phyloP scores from a whole-genome alignment of 2,329 filamentous ascomycete genomes.

The Paecilomyces variotii region DNA sequence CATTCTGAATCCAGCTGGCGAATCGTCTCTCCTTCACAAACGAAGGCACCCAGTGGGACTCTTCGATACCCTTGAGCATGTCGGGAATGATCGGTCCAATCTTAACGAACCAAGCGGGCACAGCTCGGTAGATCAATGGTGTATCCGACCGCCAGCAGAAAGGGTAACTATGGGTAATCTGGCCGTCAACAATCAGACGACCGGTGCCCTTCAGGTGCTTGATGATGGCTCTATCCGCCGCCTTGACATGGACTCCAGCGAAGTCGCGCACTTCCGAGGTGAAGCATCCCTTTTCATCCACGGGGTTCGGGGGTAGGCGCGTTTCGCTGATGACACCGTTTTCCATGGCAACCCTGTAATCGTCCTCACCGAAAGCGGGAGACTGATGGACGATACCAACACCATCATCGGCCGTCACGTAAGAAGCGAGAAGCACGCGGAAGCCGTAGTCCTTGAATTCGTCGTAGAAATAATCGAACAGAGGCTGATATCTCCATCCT shows the following conservation, averaged over 20 bases:
- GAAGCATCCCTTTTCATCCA: constrained; percentile 77
- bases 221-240: constrained; percentile 86
- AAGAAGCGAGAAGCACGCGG: constrained; percentile 71
- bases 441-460: constrained; percentile 82
- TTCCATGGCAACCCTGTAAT: constrained; percentile 76
- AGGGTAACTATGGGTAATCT: constrained; percentile 84
- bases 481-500: constrained; percentile 80
- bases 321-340: constrained; percentile 69
- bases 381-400: constrained; percentile 91
- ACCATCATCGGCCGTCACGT: constrained; percentile 85
- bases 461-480: constrained; percentile 84
- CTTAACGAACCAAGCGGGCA: constrained; percentile 92
- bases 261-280: constrained; percentile 72
- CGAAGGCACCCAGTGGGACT: constrained; percentile 83
- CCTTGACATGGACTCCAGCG: constrained; percentile 80
- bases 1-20: constrained; percentile 82
- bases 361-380: constrained; percentile 90
- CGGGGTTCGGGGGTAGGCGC: constrained; percentile 77
- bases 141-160: constrained; percentile 95
- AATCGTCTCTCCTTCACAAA: constrained; percentile 91
- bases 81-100: constrained; percentile 74
- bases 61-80: constrained; percentile 85
- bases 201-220: constrained; percentile 73
- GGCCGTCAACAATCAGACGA: constrained; percentile 73
- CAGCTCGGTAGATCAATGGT: constrained; percentile 83